Evolutionary conservation across 2,329 filamentous ascomycete genomes (phyloP).

Genomic region (Aspergillus viridinutans): DNA sequence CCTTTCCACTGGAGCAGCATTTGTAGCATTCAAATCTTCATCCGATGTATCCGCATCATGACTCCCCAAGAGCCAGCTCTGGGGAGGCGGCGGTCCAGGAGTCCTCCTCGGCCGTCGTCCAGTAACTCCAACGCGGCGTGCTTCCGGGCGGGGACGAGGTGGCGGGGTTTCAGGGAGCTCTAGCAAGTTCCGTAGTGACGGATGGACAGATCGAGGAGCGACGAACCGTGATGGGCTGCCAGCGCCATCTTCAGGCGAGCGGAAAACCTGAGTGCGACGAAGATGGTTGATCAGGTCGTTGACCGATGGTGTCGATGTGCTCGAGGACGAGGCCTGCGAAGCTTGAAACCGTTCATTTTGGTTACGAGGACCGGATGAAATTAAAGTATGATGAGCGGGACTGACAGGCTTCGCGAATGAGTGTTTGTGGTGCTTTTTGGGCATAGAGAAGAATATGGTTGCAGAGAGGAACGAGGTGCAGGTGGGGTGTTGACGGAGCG

Average conservation of each 20-base stretch:
- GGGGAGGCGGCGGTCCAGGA: conserved; percentile 44
- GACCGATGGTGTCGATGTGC: conserved; percentile 33
- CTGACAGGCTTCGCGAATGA: conserved; percentile 38
- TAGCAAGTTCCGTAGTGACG: conserved; percentile 42
- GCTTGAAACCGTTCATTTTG: conserved; percentile 25
- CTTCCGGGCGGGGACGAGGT: conserved; percentile 37
- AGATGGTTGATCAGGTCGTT: conserved; percentile 47
- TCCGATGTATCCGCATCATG: background rate
- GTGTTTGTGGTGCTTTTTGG: conserved; percentile 43
- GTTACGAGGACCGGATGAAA: conserved; percentile 22
- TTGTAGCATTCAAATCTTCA: conserved; percentile 7
- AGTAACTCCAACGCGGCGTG: conserved; percentile 29
- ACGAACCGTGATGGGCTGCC: conserved; percentile 16
- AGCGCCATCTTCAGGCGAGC: conserved; percentile 15
- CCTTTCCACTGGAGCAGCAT: conserved; percentile 14
- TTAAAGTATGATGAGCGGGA: conserved; percentile 38
- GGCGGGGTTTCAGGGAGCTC: conserved; percentile 42
- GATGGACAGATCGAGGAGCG: conserved; percentile 39
- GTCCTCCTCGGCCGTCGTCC: conserved; percentile 33
- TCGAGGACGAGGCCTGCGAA: conserved; percentile 16
- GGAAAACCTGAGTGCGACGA: conserved; percentile 38
- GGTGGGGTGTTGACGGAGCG: background rate
- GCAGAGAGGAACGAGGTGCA: conserved; percentile 7
- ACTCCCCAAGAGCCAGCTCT: conserved; percentile 40
- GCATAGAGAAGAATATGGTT: conserved; percentile 34